Base-by-base conservation (phyloP, 1,284 basidiomycete species). In the Malassezia obtusa region DNA sequence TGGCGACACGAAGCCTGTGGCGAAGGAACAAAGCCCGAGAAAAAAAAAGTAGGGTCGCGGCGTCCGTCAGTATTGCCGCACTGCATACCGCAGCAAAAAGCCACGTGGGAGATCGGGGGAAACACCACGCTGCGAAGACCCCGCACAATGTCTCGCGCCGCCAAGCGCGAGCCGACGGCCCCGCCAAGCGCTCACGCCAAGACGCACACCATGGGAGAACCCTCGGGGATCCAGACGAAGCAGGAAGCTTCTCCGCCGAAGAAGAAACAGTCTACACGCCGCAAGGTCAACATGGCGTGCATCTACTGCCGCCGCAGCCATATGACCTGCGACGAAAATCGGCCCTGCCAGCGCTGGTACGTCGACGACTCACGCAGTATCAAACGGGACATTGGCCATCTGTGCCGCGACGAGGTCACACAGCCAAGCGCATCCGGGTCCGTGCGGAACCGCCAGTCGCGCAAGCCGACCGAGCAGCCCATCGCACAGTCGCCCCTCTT, bases 231-330 rank as follows among this genome's bases (percentile, higher is more conserved):
- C 3, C 30, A 31, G 30, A 31, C 11, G 11, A 31, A 31, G 30
- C 30, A 9, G 30, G 30, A 11, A 14, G 22, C 2, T 17, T 17
- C 45, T 12, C 39, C 19, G n/a, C 54, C 41, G 24, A 61, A 57
- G 31, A 67, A 64, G 43, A 65, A 67, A 43, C 52, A 54, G 4
- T 44, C 57, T 8, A 67, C 64, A 37, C 45, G 68, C 8, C 49
- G 68, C 19, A 73, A 73, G 45, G 70, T 73, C 7, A 64, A 65
- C 25, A 55, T 61, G 76, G 89, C 89, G 1, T 94, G 90, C 74
- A 79, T 95, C 45, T 95, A 92, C 76, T 94, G 89, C 76, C 80
- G 89, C 63, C 78, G 89, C 56, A 89, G 87, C 80, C 85, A 89
- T 81, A 87, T 76, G 75, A 70, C 71, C 6, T 76, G 75, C 57